Percentiles rank a stretch among this genome's conserved stretches.
Evolutionary conservation across 352 stramenopile species (phyloP).

Genomic region (Pythium biforme): DNA sequence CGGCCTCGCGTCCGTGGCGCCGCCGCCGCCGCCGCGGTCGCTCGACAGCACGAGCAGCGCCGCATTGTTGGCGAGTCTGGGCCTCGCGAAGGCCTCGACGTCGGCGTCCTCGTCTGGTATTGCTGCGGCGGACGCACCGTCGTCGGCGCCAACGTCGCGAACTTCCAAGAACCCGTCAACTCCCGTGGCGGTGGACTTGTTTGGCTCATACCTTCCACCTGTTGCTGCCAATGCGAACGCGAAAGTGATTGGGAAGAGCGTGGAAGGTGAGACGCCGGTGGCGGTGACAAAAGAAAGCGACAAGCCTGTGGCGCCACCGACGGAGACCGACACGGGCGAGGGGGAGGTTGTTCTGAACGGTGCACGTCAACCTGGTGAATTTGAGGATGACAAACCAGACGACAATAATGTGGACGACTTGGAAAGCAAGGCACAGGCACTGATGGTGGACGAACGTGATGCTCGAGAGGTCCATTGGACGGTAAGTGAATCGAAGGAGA

Average conservation of each 20-base stretch:
- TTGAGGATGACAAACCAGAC: too few relatives aligned
- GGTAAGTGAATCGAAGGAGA: too few relatives aligned
- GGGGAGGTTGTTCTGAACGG: too few relatives aligned
- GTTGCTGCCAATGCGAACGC: neutral
- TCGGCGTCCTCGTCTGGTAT: neutral
- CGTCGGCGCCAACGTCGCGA: constrained; percentile 18
- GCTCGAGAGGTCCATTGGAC: too few relatives aligned
- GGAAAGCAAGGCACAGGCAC: too few relatives aligned
- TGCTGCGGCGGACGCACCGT: neutral
- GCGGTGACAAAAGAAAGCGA: neutral
- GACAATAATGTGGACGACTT: neutral
- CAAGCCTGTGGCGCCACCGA: too few relatives aligned
- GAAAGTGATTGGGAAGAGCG: neutral
- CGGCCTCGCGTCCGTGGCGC: neutral
- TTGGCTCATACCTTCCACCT: constrained; percentile 19
- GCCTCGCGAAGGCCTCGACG: neutral
- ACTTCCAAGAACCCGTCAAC: constrained; percentile 5
- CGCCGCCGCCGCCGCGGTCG: constrained; percentile 20
- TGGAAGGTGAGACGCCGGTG: neutral
- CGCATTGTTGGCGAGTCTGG: constrained; percentile 16
- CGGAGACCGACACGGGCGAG: too few relatives aligned
- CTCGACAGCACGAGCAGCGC: constrained; percentile 22
- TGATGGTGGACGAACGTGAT: too few relatives aligned
- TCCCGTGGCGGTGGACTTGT: constrained; percentile 13
- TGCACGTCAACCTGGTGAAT: too few relatives aligned